phyloP scores from a whole-genome alignment of 2,329 filamentous ascomycete genomes.

The Talaromyces sp. region DNA sequence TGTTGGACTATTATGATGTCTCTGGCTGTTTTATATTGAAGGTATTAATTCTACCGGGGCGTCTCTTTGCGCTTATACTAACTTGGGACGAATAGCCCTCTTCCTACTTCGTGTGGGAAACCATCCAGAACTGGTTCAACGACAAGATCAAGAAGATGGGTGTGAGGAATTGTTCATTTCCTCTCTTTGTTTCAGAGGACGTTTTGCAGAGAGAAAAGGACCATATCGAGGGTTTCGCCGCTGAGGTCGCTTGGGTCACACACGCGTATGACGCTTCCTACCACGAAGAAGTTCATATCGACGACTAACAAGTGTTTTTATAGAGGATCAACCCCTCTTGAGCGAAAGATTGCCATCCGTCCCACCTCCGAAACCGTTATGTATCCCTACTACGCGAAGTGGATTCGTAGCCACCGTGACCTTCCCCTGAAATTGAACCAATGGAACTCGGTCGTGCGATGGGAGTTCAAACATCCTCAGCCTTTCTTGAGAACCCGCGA shows the following conservation, averaged over 20 bases:
- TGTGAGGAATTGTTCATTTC: slow-evolving; percentile 94
- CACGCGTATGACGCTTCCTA: slow-evolving; percentile 38
- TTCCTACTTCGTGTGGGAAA: slow-evolving; percentile 65
- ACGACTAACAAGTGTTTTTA: slow-evolving; percentile 24
- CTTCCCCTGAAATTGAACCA: slow-evolving; percentile 92
- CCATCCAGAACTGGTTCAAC: slow-evolving; percentile 58
- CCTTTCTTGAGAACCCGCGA: slow-evolving; percentile 87
- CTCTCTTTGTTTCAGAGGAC: slow-evolving; percentile 89
- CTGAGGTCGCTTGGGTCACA: slow-evolving; percentile 55
- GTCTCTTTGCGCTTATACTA: slow-evolving; percentile 7
- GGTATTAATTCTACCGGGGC: slow-evolving; percentile 36
- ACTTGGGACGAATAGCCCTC: slow-evolving; percentile 45
- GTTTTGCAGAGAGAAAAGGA: slow-evolving; percentile 85
- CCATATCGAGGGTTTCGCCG: slow-evolving; percentile 97
- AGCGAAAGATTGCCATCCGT: slow-evolving; percentile 69
- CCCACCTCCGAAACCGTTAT: slow-evolving; percentile 75
- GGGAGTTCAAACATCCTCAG: slow-evolving; percentile 92
- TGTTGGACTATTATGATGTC: slow-evolving; percentile 98
- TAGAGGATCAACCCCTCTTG: slow-evolving; percentile 86
- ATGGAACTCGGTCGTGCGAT: slow-evolving; percentile 93
- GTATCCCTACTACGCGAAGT: slow-evolving; percentile 94
- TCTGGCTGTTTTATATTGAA: slow-evolving; percentile 96
- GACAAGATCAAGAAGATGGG: slow-evolving; percentile 79
- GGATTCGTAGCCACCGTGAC: slow-evolving; percentile 95
- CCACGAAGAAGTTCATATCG: slow-evolving; percentile 5